Conservation (phyloP, 164 flowering plant species). For the Kalanchoe fedtschenkoi region DNA sequence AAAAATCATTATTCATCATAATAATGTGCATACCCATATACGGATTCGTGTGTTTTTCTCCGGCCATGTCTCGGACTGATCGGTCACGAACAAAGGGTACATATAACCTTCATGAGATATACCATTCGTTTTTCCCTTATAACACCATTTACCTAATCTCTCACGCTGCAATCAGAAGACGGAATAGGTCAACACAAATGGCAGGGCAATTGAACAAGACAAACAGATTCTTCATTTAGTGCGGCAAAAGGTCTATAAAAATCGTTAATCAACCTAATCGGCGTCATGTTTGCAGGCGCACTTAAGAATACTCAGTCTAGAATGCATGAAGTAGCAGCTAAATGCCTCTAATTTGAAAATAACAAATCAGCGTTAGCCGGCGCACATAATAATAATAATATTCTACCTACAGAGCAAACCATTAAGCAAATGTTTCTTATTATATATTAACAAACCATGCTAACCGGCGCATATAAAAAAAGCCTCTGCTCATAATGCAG, state of each 20-base stretch:
- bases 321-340: not conserved
- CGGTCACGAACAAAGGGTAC: not conserved
- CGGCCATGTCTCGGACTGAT: not conserved
- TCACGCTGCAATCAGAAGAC: slow-evolving; percentile 3
- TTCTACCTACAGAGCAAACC: too few species aligned
- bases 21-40: not conserved
- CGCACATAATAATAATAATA: not conserved
- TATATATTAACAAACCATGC: not conserved
- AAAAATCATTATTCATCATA: too few species aligned
- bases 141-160: slow-evolving; percentile 4
- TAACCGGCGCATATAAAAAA: slow-evolving; percentile 4
- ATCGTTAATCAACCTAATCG: not conserved
- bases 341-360: not conserved
- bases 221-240: not conserved
- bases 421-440: not conserved
- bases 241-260: not conserved
- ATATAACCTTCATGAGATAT: not conserved
- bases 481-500: not conserved
- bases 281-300: not conserved
- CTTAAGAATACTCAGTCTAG: not conserved
- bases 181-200: not conserved
- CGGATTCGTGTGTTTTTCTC: not conserved
- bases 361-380: slow-evolving; percentile 2
- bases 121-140: not conserved
- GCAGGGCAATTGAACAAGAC: not conserved